These are phyloP conservation scores for Ulvella scutata DNA, from an alignment of 139 green algal species.

Conservation along the genomic window DNA sequence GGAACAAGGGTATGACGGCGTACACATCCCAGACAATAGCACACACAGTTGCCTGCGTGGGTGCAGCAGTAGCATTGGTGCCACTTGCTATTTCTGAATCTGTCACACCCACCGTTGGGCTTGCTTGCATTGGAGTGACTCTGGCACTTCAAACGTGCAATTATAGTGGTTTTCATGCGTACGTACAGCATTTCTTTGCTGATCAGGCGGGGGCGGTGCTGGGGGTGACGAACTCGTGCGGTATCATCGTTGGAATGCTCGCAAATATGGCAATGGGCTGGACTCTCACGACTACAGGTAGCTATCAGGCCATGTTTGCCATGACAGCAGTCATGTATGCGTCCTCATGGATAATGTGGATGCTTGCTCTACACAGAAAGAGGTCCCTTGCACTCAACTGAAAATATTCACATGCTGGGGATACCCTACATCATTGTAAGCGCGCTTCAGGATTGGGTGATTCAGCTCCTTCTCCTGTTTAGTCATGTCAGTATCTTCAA, in stretches of 20 bases:
- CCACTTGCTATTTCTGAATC: not conserved
- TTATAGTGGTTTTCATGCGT: not conserved
- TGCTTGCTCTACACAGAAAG: not conserved
- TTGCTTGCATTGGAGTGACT: not conserved
- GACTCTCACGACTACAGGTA: not conserved
- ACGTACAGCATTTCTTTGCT: not conserved
- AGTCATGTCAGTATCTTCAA: slow-evolving; percentile 1
- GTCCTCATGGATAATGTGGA: not conserved
- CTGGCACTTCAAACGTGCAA: not conserved
- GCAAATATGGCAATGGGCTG: not conserved
- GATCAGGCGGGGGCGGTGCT: not conserved
- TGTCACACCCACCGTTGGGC: not conserved
- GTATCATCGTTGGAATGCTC: not conserved
- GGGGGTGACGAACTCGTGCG: not conserved
- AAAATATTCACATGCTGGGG: not conserved
- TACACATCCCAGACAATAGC: not conserved
- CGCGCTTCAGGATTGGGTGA: not conserved
- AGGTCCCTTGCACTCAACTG: not conserved
- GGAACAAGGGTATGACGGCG: not conserved
- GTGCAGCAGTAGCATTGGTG: not conserved
- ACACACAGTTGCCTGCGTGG: not conserved
- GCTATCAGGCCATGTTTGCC: not conserved
- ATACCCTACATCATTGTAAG: not conserved
- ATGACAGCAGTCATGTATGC: not conserved
- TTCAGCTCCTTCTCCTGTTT: not conserved